phyloP scores from a whole-genome alignment of 441 rosid genomes.

The Arabidopsis hybrid region DNA sequence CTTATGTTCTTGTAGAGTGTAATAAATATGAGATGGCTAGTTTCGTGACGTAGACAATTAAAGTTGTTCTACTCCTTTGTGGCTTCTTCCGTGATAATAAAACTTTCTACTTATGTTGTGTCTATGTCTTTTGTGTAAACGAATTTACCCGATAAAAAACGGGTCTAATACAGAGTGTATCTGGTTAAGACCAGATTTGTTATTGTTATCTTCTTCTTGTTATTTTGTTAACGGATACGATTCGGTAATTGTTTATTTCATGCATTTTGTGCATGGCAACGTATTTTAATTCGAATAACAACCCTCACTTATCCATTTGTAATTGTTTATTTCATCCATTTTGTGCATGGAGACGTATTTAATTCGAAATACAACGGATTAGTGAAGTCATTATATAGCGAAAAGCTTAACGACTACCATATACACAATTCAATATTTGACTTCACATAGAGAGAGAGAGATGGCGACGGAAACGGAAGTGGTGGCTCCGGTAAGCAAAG shows the following conservation, averaged over 20 bases:
- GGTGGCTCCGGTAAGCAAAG: constrained; percentile 23
- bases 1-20: not conserved
- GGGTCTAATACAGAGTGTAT: not conserved
- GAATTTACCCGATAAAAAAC: not conserved
- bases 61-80: not conserved
- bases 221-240: not conserved
- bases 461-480: constrained; percentile 38
- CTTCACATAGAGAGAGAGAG: not conserved
- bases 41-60: not conserved
- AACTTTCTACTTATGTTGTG: not conserved
- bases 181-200: not conserved
- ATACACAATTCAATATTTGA: not conserved
- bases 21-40: not conserved
- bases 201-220: not conserved
- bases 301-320: no score
- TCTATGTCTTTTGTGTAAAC: not conserved
- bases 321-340: no score
- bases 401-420: not conserved
- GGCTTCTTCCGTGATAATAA: not conserved
- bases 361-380: no score
- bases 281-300: not conserved
- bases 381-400: not conserved
- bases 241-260: not conserved
- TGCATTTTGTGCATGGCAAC: constrained; percentile 13
- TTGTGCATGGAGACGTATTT: no score